Evolutionary conservation across 2,329 filamentous ascomycete species (phyloP), one percentile per base, ranked within the genome.

Genomic region (Coleophoma eucalyptorum): DNA sequence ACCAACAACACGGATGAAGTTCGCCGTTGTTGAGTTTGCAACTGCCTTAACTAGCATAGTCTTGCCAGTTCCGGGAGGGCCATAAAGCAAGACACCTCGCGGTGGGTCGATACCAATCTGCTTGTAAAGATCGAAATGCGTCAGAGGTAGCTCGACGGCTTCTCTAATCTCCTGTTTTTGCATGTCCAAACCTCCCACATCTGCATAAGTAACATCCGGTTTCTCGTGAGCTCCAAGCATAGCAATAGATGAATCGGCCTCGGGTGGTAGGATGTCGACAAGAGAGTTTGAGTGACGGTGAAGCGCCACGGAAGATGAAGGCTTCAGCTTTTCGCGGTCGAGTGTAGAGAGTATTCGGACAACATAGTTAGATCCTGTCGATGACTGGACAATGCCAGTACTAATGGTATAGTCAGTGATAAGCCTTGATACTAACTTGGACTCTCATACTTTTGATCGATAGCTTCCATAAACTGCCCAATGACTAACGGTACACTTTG

Each of bases 101-200:
- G 94, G 94, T 44, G 94, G 94, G 70, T 99, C 94, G 67, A 99
- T 99, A 72, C 94, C 94, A 59, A 99, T 99, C 74, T 99, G 94
- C 75, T 92, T 95, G 80, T 99, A 99, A 35, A 97, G 86, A 40
- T 97, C 93, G 70, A 97, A 97, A 71, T 97, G 94, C 55, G 93
- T 97, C 63, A 99, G 79, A 33, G 94, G 94, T 58, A 99, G 79
- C 78, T 99, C 94, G 49, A 99, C 94, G 11, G 94, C 94, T 74
- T 99, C 94, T 59, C 94, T 83, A 58, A 99, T 99, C 73, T 99
- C 94, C 75, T 99, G 94, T 78, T 99, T 99, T 75, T 99, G 94
- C 94, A 99, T 99, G 65, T 99, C 94, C 59, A 97, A 75, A 45
- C 94, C 94, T 77, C 94, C 94, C 55, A 99, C 94, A 70, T 99